Evolutionary conservation across 257 asterid species (phyloP), one percentile per base, ranked within the genome.

Genomic region (Nemophila menziesii): DNA sequence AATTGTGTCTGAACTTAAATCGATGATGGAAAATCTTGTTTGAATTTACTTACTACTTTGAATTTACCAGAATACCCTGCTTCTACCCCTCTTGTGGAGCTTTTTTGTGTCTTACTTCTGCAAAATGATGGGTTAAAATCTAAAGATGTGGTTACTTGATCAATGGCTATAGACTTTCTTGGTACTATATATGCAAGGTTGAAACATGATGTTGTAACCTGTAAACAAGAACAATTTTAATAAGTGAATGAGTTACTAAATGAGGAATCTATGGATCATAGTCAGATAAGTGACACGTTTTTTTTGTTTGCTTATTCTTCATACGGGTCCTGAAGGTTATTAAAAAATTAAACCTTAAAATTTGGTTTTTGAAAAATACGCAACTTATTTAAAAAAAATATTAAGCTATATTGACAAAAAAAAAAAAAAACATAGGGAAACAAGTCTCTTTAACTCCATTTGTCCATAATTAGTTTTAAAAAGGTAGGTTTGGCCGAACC

Each of bases 51-150:
- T 51, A 70, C 74, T 49, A 79, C 99, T 44, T 61, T 90, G 65
- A 81, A 90, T 71, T 67, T 90, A 62, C 99, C 96, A 1, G 99
- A 90, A 62, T 90, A 76, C 73, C 99, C 99, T 61, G 94, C 93
- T 43, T 75, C 99, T 39, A 94, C 89, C 56, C 70, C 94, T 51
- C 72, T 90, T 64, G 58, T 90, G 52, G 96, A 90, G 97, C 96
- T 90, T 69, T 71, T 90, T 48, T 85, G 96, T 39, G 99, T 90
- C 55, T 74, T 90, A 55, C 93, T 90, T 49, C 96, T 90, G 54
- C 94, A 90, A 64, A 90, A 90, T 79, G 94, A 93, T 45, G 99
- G 99, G 52, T 62, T 64, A 57, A 79, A 85, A 66, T 85, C 99
- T 17, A 90, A 90, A 70, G 99, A 90, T 62, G 70, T 61, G 59